A percentile compares a stretch with the other conserved stretches of the same genome.
Conservation (phyloP, 768 basidiomycete genomes). For the Royoungia palumana region DNA sequence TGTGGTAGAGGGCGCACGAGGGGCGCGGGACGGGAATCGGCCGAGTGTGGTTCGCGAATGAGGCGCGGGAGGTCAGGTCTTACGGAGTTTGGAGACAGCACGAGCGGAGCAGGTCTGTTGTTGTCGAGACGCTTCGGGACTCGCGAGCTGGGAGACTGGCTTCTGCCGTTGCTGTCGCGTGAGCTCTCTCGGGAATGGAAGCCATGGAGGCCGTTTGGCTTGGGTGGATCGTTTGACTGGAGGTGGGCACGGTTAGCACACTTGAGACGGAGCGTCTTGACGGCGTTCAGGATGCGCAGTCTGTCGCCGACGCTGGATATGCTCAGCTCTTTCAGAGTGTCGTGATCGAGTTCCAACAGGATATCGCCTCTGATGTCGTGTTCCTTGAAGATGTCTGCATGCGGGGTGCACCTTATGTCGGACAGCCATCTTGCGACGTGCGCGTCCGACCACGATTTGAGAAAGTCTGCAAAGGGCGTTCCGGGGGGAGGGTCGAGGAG, state of each 20-base stretch:
- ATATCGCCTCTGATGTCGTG: conserved; percentile 94
- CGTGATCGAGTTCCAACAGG: conserved; percentile 86
- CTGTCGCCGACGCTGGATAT: conserved; percentile 88
- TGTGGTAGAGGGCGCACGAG: conserved; percentile 32
- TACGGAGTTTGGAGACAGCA: conserved; percentile 53
- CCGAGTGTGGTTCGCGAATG: conserved; percentile 54
- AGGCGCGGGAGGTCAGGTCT: conserved; percentile 70
- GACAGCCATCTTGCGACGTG: conserved; percentile 77
- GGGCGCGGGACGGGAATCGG: conserved; percentile 44
- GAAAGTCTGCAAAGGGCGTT: conserved; percentile 56
- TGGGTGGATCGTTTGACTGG: conserved; percentile 3
- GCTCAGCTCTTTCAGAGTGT: conserved; percentile 86
- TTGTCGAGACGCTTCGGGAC: conserved; percentile 52
- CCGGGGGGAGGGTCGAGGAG: conserved; percentile 58
- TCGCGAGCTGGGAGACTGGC: conserved; percentile 28
- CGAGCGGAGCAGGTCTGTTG: conserved; percentile 77
- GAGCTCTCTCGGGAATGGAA: conserved; percentile 25
- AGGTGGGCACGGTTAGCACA: conserved; percentile 33
- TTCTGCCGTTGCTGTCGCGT: conserved; percentile 16
- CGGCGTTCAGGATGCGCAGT: conserved; percentile 79
- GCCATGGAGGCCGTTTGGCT: conserved; percentile 1
- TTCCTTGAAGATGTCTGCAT: conserved; percentile 64
- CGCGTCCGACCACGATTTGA: conserved; percentile 67
- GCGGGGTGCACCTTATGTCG: conserved; percentile 69
- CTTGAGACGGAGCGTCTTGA: conserved; percentile 70